A percentile compares a stretch with the other conserved stretches of the same genome.
phyloP scores from a whole-genome alignment of 164 flowering plant genomes.

The Umbilicus rupestris region DNA sequence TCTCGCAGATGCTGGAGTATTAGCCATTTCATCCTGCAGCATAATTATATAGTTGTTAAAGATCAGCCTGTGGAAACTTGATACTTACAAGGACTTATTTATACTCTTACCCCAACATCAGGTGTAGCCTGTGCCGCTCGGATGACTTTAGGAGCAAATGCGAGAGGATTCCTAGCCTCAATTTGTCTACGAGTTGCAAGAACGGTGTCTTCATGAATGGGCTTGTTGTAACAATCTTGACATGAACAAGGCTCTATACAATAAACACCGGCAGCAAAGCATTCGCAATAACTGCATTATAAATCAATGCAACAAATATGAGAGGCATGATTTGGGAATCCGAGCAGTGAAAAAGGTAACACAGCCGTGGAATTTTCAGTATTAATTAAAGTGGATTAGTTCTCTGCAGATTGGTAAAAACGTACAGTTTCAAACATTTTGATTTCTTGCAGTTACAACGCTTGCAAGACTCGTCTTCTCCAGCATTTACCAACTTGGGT shows the following conservation, averaged over 20 bases:
- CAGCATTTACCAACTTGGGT: conserved; percentile 30
- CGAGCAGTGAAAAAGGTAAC: neutral
- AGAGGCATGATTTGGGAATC: neutral
- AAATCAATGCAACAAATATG: conserved; percentile 9
- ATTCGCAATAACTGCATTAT: conserved; percentile 70
- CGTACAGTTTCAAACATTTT: conserved; percentile 97
- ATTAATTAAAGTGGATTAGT: neutral
- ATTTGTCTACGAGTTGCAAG: conserved; percentile 81
- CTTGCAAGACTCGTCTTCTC: conserved; percentile 68
- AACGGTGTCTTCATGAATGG: conserved; percentile 73
- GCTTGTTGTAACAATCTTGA: conserved; percentile 73
- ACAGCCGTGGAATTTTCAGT: neutral
- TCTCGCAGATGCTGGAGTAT: conserved; percentile 89
- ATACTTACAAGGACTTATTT: neutral
- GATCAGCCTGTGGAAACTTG: neutral
- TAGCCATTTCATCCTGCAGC: conserved; percentile 64
- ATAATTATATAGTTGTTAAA: neutral
- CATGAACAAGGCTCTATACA: conserved; percentile 84
- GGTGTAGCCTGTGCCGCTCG: conserved; percentile 36
- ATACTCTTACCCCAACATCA: conserved; percentile 47
- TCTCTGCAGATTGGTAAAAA: conserved; percentile 8
- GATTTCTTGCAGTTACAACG: conserved; percentile 94
- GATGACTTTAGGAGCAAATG: conserved; percentile 88
- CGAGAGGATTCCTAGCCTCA: conserved; percentile 78
- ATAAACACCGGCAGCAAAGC: conserved; percentile 93